Evolutionary conservation across 1,284 basidiomycete genomes (phyloP).

Genomic region (Neolentinus lepideus): DNA sequence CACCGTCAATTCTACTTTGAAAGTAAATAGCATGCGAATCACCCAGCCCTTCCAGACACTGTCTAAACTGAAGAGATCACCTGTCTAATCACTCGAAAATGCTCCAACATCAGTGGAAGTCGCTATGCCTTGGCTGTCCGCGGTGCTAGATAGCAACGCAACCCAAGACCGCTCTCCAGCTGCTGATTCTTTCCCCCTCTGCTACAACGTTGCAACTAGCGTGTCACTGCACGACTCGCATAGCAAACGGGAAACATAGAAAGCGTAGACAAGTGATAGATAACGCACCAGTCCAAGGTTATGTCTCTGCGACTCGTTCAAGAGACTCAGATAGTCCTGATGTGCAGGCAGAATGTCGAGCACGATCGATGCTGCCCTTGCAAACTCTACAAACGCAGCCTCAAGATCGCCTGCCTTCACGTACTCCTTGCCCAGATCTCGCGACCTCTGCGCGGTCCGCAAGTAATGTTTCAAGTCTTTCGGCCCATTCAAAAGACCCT

Average conservation of each 20-base stretch:
- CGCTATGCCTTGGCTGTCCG: background rate
- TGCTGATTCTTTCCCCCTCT: conserved; percentile 3
- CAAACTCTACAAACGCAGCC: conserved; percentile 49
- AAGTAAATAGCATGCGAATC: too few relatives aligned
- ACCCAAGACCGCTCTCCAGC: background rate
- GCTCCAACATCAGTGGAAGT: background rate
- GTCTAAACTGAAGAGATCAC: background rate
- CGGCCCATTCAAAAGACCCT: conserved; percentile 38
- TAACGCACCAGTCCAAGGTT: conserved; percentile 51
- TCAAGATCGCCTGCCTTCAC: conserved; percentile 43
- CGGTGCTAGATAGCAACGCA: background rate
- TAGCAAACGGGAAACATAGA: background rate
- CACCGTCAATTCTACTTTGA: too few relatives aligned
- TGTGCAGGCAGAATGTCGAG: conserved; percentile 56
- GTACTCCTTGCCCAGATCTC: conserved; percentile 36
- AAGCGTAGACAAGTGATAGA: background rate
- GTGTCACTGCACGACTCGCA: background rate
- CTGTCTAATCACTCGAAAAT: background rate
- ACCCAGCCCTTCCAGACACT: too few relatives aligned
- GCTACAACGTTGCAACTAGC: background rate
- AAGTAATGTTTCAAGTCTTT: conserved; percentile 49
- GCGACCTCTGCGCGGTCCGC: conserved; percentile 44
- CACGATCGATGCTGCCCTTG: conserved; percentile 55
- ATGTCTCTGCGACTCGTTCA: conserved; percentile 38
- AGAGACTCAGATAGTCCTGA: conserved; percentile 37